phyloP scores from a whole-genome alignment of 441 rosid species.

The Capsella rubella region DNA sequence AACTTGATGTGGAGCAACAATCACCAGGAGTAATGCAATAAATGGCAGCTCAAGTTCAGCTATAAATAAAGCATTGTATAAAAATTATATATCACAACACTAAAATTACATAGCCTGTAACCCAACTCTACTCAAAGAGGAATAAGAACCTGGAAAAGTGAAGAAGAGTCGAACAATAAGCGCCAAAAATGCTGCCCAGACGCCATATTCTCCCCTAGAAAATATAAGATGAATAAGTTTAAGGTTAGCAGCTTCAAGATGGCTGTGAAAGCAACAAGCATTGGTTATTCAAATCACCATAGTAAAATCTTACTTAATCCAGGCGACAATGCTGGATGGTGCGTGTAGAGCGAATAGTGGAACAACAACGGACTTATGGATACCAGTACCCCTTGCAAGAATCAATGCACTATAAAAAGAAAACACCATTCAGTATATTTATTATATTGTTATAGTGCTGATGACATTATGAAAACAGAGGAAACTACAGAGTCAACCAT shows the following conservation, averaged over 20 bases:
- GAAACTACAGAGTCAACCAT: conserved; percentile 12
- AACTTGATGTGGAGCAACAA: conserved; percentile 76
- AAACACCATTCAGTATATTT: conserved; percentile 23
- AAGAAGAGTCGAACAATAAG: conserved; percentile 86
- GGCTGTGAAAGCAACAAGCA: not conserved
- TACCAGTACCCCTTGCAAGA: conserved; percentile 75
- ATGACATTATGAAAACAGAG: not conserved
- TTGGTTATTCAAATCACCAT: not conserved
- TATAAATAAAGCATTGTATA: conserved; percentile 27
- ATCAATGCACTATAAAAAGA: conserved; percentile 57
- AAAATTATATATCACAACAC: not conserved
- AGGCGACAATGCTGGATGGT: conserved; percentile 64
- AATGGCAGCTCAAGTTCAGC: conserved; percentile 94
- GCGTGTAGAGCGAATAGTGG: conserved; percentile 83
- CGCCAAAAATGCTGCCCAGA: conserved; percentile 84
- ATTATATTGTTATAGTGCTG: not conserved
- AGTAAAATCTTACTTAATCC: conserved; percentile 70
- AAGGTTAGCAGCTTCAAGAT: conserved; percentile 16
- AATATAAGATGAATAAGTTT: conserved; percentile 28
- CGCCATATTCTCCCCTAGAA: conserved; percentile 89
- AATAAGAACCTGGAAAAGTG: conserved; percentile 69
- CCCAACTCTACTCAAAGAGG: not conserved
- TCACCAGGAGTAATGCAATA: conserved; percentile 67
- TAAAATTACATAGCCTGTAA: not conserved
- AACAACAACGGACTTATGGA: conserved; percentile 80